phyloP scores from a whole-genome alignment of 108 stramenopile species.

The Nitzschia putrida region DNA sequence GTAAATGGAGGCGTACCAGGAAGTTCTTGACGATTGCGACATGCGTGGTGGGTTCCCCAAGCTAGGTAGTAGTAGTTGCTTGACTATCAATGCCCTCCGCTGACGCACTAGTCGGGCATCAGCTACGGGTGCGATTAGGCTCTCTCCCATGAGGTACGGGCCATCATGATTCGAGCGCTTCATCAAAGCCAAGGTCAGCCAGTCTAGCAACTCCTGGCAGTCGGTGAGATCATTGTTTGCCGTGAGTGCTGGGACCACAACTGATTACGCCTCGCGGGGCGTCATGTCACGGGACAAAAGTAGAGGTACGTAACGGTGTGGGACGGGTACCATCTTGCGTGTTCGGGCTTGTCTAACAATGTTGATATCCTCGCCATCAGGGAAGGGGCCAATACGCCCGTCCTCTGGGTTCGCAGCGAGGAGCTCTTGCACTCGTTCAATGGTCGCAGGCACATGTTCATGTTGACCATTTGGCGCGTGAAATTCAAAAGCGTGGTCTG shows the following conservation, averaged over 20 bases:
- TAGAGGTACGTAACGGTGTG: neutral
- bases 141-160: too few relatives aligned
- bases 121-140: too few relatives aligned
- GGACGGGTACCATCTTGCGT: neutral
- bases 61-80: too few relatives aligned
- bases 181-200: neutral
- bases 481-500: neutral
- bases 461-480: too few relatives aligned
- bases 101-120: too few relatives aligned
- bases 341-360: neutral
- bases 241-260: neutral
- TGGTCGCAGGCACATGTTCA: neutral
- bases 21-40: too few relatives aligned
- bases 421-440: constrained; percentile 1
- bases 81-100: too few relatives aligned
- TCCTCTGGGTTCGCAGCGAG: neutral
- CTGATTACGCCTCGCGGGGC: neutral
- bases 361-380: constrained; percentile 1
- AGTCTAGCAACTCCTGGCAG: constrained; percentile 1
- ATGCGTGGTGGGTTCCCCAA: too few relatives aligned
- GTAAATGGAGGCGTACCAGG: too few relatives aligned
- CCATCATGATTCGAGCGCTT: too few relatives aligned
- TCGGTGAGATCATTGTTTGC: neutral
- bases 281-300: neutral
- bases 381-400: neutral